Conservation (phyloP, 495 filamentous ascomycete species). For the Neurospora africana region DNA sequence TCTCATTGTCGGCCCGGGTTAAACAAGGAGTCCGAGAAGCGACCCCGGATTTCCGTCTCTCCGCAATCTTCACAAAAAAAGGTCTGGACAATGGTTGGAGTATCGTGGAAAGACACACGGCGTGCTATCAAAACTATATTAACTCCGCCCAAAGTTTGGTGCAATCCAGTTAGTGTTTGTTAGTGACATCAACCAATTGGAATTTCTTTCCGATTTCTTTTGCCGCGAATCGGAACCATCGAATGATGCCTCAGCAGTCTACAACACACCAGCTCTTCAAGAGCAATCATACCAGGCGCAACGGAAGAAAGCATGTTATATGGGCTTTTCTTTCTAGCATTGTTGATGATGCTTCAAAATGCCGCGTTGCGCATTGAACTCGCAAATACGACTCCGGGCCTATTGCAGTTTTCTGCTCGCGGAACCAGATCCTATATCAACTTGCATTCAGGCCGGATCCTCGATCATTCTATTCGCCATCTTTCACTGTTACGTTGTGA, state of each 20-base stretch:
- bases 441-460: background rate
- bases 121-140: background rate
- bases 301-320: background rate
- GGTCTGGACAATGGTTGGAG: background rate
- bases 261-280: background rate
- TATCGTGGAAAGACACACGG: background rate
- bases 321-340: background rate
- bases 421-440: background rate
- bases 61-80: background rate
- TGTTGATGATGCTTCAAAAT: background rate
- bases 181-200: background rate
- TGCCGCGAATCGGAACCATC: background rate
- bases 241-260: background rate
- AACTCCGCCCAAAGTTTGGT: too few species aligned
- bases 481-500: background rate
- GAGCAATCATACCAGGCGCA: background rate
- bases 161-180: background rate
- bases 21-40: background rate
- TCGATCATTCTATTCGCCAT: background rate
- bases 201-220: background rate
- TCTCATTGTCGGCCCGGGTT: background rate
- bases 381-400: background rate
- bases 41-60: background rate
- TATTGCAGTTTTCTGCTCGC: background rate
- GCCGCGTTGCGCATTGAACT: background rate